These are phyloP conservation scores for Tolypocladium ophioglossoides DNA, from an alignment of 2,329 filamentous ascomycete species.

Conservation along the genomic window DNA sequence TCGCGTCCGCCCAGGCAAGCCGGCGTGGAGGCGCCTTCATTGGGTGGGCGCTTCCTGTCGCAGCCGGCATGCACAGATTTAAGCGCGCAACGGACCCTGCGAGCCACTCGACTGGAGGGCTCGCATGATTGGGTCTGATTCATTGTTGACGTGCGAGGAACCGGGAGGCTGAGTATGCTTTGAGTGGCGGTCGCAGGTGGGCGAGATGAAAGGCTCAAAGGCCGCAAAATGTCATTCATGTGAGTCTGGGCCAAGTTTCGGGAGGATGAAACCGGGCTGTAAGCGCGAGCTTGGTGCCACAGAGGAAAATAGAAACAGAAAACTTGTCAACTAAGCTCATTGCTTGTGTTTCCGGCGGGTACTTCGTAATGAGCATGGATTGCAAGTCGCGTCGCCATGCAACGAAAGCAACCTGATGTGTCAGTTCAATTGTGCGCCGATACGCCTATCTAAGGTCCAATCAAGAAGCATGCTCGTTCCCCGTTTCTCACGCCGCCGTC, in stretches of 20 bases:
- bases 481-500: not conserved
- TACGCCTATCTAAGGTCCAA: slow-evolving; percentile 30
- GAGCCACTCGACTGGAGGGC: not conserved
- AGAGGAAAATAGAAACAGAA: not conserved
- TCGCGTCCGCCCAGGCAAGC: not conserved
- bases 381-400: not conserved
- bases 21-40: not conserved
- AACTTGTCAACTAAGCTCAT: not conserved
- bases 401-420: slow-evolving; percentile 13
- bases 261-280: not conserved
- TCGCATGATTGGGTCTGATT: slow-evolving; percentile 1
- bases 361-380: too few relatives aligned
- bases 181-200: not conserved
- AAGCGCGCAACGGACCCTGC: not conserved
- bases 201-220: slow-evolving; percentile 3
- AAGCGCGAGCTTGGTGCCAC: not conserved
- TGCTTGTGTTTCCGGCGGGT: not conserved
- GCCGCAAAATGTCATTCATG: not conserved
- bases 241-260: too few relatives aligned
- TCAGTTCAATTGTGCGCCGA: slow-evolving; percentile 28
- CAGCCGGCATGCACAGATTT: not conserved
- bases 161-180: not conserved
- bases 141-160: not conserved
- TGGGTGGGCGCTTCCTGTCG: slow-evolving; percentile 3
- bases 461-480: slow-evolving; percentile 16